Evolutionary conservation across 768 basidiomycete species (phyloP).

Genomic region (Dioszegia hungarica): DNA sequence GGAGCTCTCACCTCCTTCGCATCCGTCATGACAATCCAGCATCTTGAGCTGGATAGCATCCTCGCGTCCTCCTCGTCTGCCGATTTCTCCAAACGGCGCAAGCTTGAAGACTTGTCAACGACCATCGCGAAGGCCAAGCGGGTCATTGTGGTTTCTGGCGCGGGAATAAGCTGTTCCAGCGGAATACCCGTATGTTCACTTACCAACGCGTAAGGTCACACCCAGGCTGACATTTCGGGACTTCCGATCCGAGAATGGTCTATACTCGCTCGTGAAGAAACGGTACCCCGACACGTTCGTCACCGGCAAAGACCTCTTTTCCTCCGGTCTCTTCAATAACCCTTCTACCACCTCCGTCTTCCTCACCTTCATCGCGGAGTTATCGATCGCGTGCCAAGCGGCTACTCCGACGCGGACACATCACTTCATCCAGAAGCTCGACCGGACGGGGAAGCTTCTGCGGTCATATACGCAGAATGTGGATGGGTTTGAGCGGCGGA

Average conservation of each 20-base stretch:
- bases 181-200: constrained; percentile 78
- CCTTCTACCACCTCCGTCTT: constrained; percentile 79
- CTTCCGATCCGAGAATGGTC: constrained; percentile 88
- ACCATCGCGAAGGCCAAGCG: constrained; percentile 77
- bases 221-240: constrained; percentile 57
- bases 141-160: constrained; percentile 86
- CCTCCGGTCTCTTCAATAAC: constrained; percentile 84
- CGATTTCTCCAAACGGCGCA: constrained; percentile 33
- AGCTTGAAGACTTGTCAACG: constrained; percentile 66
- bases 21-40: constrained; percentile 15
- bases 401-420: constrained; percentile 84
- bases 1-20: too few relatives aligned
- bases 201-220: background rate
- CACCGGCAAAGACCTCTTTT: constrained; percentile 92
- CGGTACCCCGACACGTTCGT: constrained; percentile 75
- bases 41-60: constrained; percentile 38
- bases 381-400: constrained; percentile 63
- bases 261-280: constrained; percentile 84
- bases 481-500: constrained; percentile 81
- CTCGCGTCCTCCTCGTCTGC: constrained; percentile 23
- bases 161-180: constrained; percentile 91
- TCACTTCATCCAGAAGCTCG: constrained; percentile 75
- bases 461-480: constrained; percentile 98
- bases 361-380: constrained; percentile 88
- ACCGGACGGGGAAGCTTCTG: constrained; percentile 74